A percentile compares a stretch with the other conserved stretches of the same genome.
Conservation (phyloP, 2,329 filamentous ascomycete genomes). For the Fusarium sp. region DNA sequence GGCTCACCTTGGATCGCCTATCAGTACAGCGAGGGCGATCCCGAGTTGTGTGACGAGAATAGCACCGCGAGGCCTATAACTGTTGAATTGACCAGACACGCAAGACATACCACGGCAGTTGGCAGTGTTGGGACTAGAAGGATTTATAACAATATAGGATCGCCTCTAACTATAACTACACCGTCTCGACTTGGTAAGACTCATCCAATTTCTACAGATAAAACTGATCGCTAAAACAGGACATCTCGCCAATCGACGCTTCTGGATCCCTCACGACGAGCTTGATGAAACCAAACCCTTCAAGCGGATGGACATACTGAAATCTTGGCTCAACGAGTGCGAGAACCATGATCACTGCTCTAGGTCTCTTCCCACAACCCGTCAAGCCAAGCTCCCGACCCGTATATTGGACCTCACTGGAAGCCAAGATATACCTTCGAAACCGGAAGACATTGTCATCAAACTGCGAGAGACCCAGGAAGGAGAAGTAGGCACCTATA, state of each 20-base stretch:
- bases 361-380: neutral
- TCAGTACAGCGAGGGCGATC: neutral
- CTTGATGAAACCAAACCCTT: neutral
- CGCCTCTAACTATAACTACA: conserved; percentile 2
- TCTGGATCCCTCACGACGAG: neutral
- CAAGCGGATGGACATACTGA: neutral
- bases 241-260: neutral
- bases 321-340: neutral
- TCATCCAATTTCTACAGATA: rapidly evolving
- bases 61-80: neutral
- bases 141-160: neutral
- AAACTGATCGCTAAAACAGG: neutral
- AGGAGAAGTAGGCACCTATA: neutral
- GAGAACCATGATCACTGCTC: neutral
- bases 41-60: neutral
- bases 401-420: conserved; percentile 2
- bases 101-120: neutral
- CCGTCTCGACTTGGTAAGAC: conserved; percentile 1
- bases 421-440: neutral
- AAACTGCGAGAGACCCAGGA: neutral
- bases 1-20: neutral
- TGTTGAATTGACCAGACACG: neutral
- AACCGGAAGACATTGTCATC: neutral
- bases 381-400: neutral
- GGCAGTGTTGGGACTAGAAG: neutral